Percentiles rank a stretch among this genome's conserved stretches.
phyloP scores from a whole-genome alignment of 78 protist genomes.

The Dictyostelium firmibasis region DNA sequence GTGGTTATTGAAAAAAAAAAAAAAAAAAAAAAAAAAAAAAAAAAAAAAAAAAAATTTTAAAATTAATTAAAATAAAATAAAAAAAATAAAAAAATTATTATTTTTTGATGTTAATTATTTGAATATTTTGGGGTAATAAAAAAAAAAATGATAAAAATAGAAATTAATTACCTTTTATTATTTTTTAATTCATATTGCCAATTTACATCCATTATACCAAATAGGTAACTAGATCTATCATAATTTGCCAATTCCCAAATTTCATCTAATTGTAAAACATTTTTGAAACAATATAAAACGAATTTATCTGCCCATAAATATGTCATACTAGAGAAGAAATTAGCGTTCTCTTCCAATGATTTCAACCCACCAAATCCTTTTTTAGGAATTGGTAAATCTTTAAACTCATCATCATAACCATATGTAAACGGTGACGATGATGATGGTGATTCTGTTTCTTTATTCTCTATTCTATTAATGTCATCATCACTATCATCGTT shows the following conservation, averaged over 20 bases:
- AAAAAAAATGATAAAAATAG: no score
- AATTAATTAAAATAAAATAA: no score
- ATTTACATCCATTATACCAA: neutral
- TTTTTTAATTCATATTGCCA: slow-evolving; percentile 24
- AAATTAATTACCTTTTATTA: neutral
- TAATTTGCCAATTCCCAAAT: slow-evolving; percentile 19
- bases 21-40: no score
- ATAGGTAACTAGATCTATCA: neutral
- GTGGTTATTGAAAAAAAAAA: no score
- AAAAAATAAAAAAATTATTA: neutral
- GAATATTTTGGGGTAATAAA: no score
- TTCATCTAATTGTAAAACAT: slow-evolving; percentile 20
- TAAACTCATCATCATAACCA: neutral
- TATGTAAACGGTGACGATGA: neutral
- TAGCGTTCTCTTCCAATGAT: slow-evolving; percentile 26
- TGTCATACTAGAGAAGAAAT: neutral
- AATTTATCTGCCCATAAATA: slow-evolving; percentile 39
- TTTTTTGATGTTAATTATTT: neutral
- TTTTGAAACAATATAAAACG: slow-evolving; percentile 26
- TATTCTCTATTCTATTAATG: neutral
- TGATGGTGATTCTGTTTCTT: neutral
- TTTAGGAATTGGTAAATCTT: neutral
- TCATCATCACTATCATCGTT: neutral
- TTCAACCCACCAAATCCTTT: slow-evolving; percentile 20
- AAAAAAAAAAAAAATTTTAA: neutral